phyloP scores from a whole-genome alignment of 2,329 filamentous ascomycete species.

The Colletotrichum sansevieriae region DNA sequence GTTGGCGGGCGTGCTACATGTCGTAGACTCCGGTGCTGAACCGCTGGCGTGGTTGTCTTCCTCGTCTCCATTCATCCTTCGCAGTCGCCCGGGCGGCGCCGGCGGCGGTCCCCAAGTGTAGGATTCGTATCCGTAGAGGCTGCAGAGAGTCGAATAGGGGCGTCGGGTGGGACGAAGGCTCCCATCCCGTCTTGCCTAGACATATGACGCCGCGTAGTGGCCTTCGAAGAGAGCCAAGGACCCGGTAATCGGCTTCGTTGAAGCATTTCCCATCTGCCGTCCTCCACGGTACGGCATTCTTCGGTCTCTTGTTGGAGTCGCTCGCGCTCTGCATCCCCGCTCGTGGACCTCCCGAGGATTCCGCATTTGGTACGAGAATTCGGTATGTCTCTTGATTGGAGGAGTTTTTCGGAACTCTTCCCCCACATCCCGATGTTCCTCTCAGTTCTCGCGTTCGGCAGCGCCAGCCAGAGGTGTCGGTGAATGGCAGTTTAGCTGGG shows the following conservation, averaged over 20 bases:
- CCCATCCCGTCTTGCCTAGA: conserved; percentile 8
- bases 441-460: neutral
- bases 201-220: conserved; percentile 10
- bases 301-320: neutral
- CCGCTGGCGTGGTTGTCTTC: neutral
- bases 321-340: neutral
- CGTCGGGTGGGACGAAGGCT: neutral
- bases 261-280: neutral
- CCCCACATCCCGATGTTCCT: conserved; percentile 13
- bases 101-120: neutral
- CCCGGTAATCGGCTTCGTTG: conserved; percentile 13
- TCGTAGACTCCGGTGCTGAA: neutral
- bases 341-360: neutral
- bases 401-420: neutral
- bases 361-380: conserved; percentile 19
- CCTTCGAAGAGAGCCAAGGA: neutral
- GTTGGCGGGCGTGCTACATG: neutral
- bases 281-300: neutral
- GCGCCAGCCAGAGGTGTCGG: too few relatives aligned
- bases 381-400: conserved; percentile 2
- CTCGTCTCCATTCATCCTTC: conserved; percentile 20
- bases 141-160: neutral
- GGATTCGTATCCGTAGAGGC: neutral
- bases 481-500: too few relatives aligned
- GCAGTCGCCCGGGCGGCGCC: neutral